Evolutionary conservation across 1,139 yeast species (phyloP), one percentile per base, ranked within the genome.

Genomic region (Blastobotrys raffinosifermentans): DNA sequence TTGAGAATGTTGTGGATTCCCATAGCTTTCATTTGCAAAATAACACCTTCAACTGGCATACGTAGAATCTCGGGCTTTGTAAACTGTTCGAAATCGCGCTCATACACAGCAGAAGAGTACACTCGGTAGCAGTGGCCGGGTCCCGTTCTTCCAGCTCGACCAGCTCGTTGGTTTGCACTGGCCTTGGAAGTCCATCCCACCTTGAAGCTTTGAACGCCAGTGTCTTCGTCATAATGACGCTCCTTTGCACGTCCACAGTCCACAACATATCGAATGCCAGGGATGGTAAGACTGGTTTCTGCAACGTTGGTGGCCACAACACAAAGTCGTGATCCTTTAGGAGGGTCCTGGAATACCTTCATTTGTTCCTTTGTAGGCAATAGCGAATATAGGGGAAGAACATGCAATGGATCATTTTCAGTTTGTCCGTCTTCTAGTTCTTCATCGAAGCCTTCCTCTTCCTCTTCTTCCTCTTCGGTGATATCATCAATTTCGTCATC

Each of bases 121-220:
- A 93, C 63, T 43, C 98, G 69, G 58, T 93, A 93, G 58, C 96
- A 86, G 55, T 93, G 98, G 38, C 99, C 99, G 0, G 98, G 97
- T 0, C 98, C 98, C 0, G 97, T 91, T 74, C 99, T 83, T 57
- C 98, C 99, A 35, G 99, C 98, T 72, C 99, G 81, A 61, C 98
- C 98, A 23, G 95, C 66, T 64, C 98, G 73, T 67, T 93, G 99
- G 47, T 78, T 93, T 0, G 98, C 93, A 41, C 95, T 83, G 0
- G 99, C 98, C 53, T 93, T 87, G 26, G 95, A 82, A 10, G 91
- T 70, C 97, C 97, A 93, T 41, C 78, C 85, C 35, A 93, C 73
- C 54, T 83, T 94, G 60, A 83, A 93, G 41, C 94, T 83, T 60
- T 91, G 97, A 19, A 91, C 94, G 2, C 95, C 95, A 7, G 87